Evolutionary conservation across 2,329 filamentous ascomycete species (phyloP).

Genomic region (Madurella fahalii): DNA sequence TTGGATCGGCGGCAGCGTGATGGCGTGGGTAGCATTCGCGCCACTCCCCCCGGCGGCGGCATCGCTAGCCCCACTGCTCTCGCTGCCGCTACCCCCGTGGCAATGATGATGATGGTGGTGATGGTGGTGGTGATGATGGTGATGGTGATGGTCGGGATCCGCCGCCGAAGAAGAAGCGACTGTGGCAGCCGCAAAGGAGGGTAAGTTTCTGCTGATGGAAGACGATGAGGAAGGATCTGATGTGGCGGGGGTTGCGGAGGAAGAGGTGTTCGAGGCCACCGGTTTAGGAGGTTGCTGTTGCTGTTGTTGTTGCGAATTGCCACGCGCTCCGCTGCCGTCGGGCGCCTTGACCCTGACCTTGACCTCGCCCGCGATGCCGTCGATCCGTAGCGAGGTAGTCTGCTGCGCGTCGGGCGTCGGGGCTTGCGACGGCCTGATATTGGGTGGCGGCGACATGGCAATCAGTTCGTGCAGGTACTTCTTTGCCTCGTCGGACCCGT

Average conservation of each 20-base stretch:
- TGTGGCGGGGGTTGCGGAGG: not conserved
- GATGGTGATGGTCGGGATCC: not conserved
- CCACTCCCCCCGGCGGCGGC: not conserved
- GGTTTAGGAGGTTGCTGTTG: too few species aligned
- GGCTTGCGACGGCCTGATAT: conserved; percentile 24
- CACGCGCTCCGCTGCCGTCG: not conserved
- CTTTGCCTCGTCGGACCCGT: conserved; percentile 69
- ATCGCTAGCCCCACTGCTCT: not conserved
- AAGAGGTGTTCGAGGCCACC: too few species aligned
- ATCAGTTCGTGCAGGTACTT: conserved; percentile 65
- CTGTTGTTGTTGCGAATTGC: too few species aligned
- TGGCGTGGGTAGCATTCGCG: not conserved
- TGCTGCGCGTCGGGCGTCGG: conserved; percentile 18
- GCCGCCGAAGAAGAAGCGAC: not conserved
- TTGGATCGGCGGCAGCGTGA: conserved; percentile 22
- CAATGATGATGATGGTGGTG: not conserved
- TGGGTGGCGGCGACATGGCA: conserved; percentile 36
- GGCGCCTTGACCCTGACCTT: conserved; percentile 47
- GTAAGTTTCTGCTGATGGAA: not conserved
- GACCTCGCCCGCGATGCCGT: conserved; percentile 54
- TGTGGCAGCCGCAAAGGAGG: not conserved
- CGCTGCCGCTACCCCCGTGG: not conserved
- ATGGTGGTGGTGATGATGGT: not conserved
- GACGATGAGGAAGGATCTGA: not conserved
- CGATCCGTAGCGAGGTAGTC: conserved; percentile 46